Evolutionary conservation across 1,284 basidiomycete genomes (phyloP).

Genomic region (Meripilus lineatus): DNA sequence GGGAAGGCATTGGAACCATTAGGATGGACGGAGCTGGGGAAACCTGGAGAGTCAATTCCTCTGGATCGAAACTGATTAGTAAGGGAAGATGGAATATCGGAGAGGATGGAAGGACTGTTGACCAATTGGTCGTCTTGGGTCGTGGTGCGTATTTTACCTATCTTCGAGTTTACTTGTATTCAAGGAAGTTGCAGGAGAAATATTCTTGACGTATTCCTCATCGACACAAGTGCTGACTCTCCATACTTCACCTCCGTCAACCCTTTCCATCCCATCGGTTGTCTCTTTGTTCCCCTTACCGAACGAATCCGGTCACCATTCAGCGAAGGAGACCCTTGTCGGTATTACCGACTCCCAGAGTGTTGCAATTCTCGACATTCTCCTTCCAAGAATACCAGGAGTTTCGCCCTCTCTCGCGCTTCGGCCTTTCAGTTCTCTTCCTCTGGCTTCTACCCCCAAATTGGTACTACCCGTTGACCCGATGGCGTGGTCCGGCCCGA

Average conservation of each 20-base stretch:
- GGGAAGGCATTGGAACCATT: constrained; percentile 63
- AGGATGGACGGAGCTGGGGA: constrained; percentile 53
- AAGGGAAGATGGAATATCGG: constrained; percentile 38
- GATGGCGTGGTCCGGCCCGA: constrained; percentile 75
- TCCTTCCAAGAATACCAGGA: constrained; percentile 8
- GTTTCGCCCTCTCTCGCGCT: constrained; percentile 32
- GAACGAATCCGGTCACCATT: constrained; percentile 22
- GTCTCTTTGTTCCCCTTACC: constrained; percentile 58
- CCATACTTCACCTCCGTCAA: constrained; percentile 41
- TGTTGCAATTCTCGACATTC: constrained; percentile 17
- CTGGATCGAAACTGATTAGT: constrained; percentile 38
- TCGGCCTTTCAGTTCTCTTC: constrained; percentile 42
- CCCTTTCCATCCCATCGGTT: constrained; percentile 45
- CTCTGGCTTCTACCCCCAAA: constrained; percentile 42
- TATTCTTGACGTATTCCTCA: constrained; percentile 46
- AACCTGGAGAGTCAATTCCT: constrained; percentile 50
- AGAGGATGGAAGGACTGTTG: constrained; percentile 30
- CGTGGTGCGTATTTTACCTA: constrained; percentile 36
- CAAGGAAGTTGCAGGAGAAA: constrained; percentile 19
- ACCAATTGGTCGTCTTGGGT: constrained; percentile 64
- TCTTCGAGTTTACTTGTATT: neutral
- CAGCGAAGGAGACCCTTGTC: constrained; percentile 19
- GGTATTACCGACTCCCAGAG: constrained; percentile 19
- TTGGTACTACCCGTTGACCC: constrained; percentile 81
- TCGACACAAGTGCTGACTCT: constrained; percentile 40